Evolutionary conservation across 202 grass and related monocot species (phyloP), one percentile per base, ranked within the genome.

Genomic region (Tripidium arundinaceum): DNA sequence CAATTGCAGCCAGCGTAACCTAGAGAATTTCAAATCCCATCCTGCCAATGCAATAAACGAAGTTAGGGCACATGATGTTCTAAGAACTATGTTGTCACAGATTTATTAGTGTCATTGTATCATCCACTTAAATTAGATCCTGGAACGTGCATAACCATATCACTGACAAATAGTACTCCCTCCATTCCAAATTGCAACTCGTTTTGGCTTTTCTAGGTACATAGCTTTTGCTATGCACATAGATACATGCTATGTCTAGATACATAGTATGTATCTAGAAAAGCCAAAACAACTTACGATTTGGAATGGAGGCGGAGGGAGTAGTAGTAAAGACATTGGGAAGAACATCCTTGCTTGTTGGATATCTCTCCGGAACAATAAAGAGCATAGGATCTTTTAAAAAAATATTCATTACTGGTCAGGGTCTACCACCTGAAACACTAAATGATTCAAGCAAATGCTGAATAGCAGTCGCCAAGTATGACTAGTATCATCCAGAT

Each of bases 1-100:
- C 79, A 98, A 90, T 70, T 98, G 92, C 84, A 98, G 83, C 85
- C 88, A 91, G 73, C 95, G 90, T n/a, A 98, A 75, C 77, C 95
- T 87, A 82, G 88, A 88, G 52, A 94, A 29, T 91, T 91, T 93
- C 79, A 94, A 69, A 68, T 90, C 88, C 95, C 92, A 98, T 84
- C 92, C 95, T 98, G 92, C 14, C 78, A 98, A 81, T 67, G 58
- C 65, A 86, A 89, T 78, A 83, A 89, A 85, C 21, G 47, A 22
- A 61, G 83, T 83, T 40, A 89, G 80, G 21, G 75, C 38, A n/a
- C 52, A 62, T 69, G 42, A 46, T 49, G 42, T 39, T 70, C 45
- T 43, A 55, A 38, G 8, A 26, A 40, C 68, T 71, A 15, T 34
- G 50, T 19, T 7, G 57, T 66, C 72, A 82, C 72, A 82, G 41